phyloP scores from a whole-genome alignment of 2,329 filamentous ascomycete genomes.

The Simplicillium aogashimaense region DNA sequence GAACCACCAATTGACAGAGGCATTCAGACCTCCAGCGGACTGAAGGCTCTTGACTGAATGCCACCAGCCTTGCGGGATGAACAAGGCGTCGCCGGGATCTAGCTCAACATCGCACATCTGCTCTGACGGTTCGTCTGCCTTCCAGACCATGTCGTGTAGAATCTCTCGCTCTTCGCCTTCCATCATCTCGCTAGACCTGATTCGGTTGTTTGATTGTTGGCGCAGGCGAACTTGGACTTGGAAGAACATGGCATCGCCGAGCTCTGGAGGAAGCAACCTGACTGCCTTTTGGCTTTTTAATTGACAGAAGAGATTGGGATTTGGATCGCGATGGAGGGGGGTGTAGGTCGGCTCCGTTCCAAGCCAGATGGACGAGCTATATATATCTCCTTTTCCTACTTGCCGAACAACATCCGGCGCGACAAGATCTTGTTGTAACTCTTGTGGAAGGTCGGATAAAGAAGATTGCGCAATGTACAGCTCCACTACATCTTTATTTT shows the following conservation, averaged over 20 bases:
- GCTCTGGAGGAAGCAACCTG: constrained; percentile 55
- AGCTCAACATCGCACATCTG: constrained; percentile 45
- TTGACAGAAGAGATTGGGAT: constrained; percentile 87
- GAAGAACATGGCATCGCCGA: constrained; percentile 56
- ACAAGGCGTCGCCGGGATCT: constrained; percentile 35
- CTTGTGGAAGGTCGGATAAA: constrained; percentile 55
- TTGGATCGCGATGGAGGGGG: constrained; percentile 84
- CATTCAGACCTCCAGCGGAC: constrained; percentile 25
- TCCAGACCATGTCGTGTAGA: constrained; percentile 66
- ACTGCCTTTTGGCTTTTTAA: constrained; percentile 63
- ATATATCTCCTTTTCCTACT: constrained; percentile 73
- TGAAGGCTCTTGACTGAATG: constrained; percentile 31
- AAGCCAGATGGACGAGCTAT: constrained; percentile 79
- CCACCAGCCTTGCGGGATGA: constrained; percentile 35
- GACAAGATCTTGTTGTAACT: constrained; percentile 56
- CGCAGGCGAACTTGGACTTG: constrained; percentile 32
- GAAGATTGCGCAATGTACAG: constrained; percentile 83
- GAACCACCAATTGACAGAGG: constrained; percentile 37
- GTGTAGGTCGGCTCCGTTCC: constrained; percentile 82
- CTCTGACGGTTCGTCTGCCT: constrained; percentile 15
- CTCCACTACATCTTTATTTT: constrained; percentile 18
- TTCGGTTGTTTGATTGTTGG: constrained; percentile 28
- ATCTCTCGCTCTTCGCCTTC: constrained; percentile 57
- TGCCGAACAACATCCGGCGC: constrained; percentile 52
- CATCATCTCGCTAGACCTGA: constrained; percentile 90